phyloP scores from a whole-genome alignment of 179 eudicot genomes.

The Camellia oleifera region DNA sequence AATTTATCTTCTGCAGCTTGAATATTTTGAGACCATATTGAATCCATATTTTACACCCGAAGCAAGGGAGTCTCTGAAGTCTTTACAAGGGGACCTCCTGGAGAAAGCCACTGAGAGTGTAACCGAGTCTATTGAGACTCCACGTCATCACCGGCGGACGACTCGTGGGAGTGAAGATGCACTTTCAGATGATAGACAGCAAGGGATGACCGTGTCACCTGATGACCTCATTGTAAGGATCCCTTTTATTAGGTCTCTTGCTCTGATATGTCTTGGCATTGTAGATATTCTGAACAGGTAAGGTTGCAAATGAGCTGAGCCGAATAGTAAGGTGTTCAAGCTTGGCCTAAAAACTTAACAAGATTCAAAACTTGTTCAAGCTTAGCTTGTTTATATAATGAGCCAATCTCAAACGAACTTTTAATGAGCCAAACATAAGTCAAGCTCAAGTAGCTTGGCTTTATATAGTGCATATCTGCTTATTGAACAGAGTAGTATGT shows the following conservation, averaged over 20 bases:
- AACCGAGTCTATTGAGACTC: slow-evolving; percentile 71
- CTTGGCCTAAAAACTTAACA: too few species aligned
- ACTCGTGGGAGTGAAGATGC: slow-evolving; percentile 85
- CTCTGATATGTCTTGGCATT: background rate
- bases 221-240: slow-evolving; percentile 93
- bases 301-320: too few species aligned
- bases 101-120: slow-evolving; percentile 88
- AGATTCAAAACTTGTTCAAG: too few species aligned
- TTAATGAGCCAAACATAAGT: too few species aligned
- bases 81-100: slow-evolving; percentile 75
- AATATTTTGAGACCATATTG: slow-evolving; percentile 89
- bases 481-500: too few species aligned
- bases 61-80: slow-evolving; percentile 81
- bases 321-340: too few species aligned
- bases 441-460: too few species aligned
- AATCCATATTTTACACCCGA: slow-evolving; percentile 74
- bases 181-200: slow-evolving; percentile 71
- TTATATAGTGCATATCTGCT: too few species aligned
- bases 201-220: slow-evolving; percentile 69
- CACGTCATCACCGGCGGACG: slow-evolving; percentile 68
- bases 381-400: too few species aligned
- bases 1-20: slow-evolving; percentile 61
- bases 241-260: background rate
- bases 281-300: background rate
- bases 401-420: too few species aligned